Percentiles rank a stretch among this genome's conserved stretches.
phyloP scores from a whole-genome alignment of 2,329 filamentous ascomycete genomes.

The Eurotiales sp. region DNA sequence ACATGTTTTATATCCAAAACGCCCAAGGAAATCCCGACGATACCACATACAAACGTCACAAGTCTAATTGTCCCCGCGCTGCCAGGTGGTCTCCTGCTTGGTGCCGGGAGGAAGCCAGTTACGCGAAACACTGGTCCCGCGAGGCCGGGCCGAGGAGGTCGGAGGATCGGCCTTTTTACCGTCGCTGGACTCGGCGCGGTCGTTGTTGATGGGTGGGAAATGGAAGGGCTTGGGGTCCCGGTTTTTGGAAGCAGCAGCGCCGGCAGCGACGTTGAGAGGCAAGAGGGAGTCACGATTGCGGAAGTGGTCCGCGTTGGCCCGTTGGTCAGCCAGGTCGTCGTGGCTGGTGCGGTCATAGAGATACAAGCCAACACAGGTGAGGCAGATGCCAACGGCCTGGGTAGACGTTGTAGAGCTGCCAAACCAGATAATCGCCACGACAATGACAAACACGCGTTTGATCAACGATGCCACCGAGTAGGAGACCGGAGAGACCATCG shows the following conservation, averaged over 20 bases:
- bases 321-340: constrained; percentile 80
- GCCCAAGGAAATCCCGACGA: constrained; percentile 5
- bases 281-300: constrained; percentile 63
- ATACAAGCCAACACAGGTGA: constrained; percentile 91
- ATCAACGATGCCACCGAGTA: constrained; percentile 95
- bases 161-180: constrained; percentile 45
- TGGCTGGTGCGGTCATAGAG: constrained; percentile 92
- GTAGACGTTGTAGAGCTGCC: constrained; percentile 78
- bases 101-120: constrained; percentile 74
- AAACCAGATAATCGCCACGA: constrained; percentile 95
- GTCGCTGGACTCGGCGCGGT: constrained; percentile 22
- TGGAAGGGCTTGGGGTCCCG: constrained; percentile 36
- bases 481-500: constrained; percentile 90
- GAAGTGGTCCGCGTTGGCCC: constrained; percentile 62
- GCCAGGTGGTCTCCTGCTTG: constrained; percentile 83
- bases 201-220: constrained; percentile 27
- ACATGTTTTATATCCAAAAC: background rate
- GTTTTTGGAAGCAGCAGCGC: constrained; percentile 28
- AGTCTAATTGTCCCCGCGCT: constrained; percentile 39
- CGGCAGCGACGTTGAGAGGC: constrained; percentile 52
- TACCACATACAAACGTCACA: constrained; percentile 6
- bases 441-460: constrained; percentile 95
- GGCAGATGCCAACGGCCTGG: constrained; percentile 77
- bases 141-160: constrained; percentile 38
- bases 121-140: constrained; percentile 36